phyloP scores from a whole-genome alignment of 2,329 filamentous ascomycete species.

The Daldinia eschscholtzii region DNA sequence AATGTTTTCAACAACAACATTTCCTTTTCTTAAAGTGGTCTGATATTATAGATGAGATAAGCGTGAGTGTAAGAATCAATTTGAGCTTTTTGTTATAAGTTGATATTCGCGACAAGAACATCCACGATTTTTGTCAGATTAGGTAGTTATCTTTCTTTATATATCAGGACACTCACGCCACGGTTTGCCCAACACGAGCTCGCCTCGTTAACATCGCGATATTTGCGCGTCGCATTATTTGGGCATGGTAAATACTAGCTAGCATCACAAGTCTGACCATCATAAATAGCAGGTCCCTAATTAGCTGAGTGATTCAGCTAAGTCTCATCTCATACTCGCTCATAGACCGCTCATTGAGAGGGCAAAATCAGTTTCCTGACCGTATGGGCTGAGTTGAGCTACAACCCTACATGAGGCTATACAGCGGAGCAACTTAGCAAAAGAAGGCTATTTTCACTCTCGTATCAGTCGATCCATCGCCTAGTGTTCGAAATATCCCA shows the following conservation, averaged over 20 bases:
- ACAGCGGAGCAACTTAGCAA: slow-evolving; percentile 25
- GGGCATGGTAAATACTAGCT: background rate
- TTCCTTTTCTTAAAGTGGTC: slow-evolving; percentile 10
- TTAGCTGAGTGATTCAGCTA: slow-evolving; percentile 14
- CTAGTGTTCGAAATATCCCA: slow-evolving; percentile 4
- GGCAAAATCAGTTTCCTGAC: slow-evolving; percentile 10
- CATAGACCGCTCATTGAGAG: too few relatives aligned
- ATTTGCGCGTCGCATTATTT: background rate
- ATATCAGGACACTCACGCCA: slow-evolving; percentile 21
- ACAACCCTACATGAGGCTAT: slow-evolving; percentile 40
- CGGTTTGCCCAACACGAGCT: slow-evolving; percentile 17
- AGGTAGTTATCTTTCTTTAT: slow-evolving; percentile 24
- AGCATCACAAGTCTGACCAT: slow-evolving; percentile 18
- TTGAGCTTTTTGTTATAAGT: too few relatives aligned
- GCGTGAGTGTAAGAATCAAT: background rate
- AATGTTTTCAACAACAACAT: too few relatives aligned
- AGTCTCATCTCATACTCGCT: background rate
- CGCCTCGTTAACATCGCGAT: background rate
- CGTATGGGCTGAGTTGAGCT: slow-evolving; percentile 19
- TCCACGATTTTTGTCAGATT: background rate
- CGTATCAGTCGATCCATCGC: slow-evolving; percentile 23
- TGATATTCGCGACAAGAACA: too few relatives aligned
- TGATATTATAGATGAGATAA: background rate
- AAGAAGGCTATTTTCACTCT: slow-evolving; percentile 11
- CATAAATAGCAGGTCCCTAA: background rate